These are phyloP conservation scores for Phaffomyces thermotolerans DNA, from an alignment of 805 yeast species.

Conservation along the genomic window DNA sequence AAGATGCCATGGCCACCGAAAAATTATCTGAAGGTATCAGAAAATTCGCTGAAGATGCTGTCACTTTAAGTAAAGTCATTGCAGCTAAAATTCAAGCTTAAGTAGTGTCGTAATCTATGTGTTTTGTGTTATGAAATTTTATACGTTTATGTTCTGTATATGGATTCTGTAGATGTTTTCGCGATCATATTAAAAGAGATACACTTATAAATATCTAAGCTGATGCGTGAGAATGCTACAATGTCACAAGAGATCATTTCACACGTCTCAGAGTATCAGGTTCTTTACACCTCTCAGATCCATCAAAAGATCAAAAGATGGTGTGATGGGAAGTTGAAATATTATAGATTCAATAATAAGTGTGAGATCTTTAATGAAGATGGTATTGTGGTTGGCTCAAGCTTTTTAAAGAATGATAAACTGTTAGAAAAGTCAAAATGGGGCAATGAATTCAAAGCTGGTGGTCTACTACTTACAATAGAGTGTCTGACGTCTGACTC, in stretches of 20 bases:
- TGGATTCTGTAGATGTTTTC: neutral
- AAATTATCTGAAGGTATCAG: conserved; percentile 97
- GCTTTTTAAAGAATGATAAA: conserved; percentile 11
- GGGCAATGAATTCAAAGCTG: conserved; percentile 15
- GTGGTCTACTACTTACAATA: conserved; percentile 12
- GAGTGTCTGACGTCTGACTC: conserved; percentile 9
- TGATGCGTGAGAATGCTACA: neutral
- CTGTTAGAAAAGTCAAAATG: conserved; percentile 5
- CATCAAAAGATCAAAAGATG: conserved; percentile 19
- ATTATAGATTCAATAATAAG: conserved; percentile 18
- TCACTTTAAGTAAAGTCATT: conserved; percentile 62
- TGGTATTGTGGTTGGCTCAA: conserved; percentile 11
- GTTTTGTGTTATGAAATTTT: neutral
- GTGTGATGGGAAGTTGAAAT: conserved; percentile 20
- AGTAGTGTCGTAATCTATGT: neutral
- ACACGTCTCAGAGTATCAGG: conserved; percentile 16
- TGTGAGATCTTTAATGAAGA: conserved; percentile 13
- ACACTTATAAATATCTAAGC: neutral
- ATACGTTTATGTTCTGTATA: neutral
- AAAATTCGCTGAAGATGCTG: conserved; percentile 90
- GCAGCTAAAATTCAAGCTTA: conserved; percentile 46
- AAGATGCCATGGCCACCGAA: conserved; percentile 98
- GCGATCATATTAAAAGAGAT: neutral
- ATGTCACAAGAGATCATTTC: conserved; percentile 21
- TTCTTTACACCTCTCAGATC: conserved; percentile 17